Base-by-base conservation (phyloP, 164 flowering plant genomes). In the Kalanchoe fedtschenkoi region DNA sequence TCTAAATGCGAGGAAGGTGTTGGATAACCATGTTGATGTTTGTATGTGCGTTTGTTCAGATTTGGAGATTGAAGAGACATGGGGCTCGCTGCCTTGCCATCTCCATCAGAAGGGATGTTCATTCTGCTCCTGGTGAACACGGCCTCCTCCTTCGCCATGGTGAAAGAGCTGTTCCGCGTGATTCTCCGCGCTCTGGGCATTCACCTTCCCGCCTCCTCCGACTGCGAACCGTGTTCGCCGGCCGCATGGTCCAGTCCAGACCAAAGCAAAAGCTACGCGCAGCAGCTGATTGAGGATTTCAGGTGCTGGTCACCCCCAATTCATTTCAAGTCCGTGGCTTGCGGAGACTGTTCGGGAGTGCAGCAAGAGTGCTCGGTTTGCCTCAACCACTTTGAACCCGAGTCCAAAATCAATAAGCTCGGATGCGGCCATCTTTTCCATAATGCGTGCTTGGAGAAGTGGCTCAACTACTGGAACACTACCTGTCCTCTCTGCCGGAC, bases 401-500 rank as follows among this genome's bases (percentile, higher is more conserved):
- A 81, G 1, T 79, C 89, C 2, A 85, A 78, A 71, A 70, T 85
- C 14, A 85, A 81, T 75, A 68, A 61, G 51, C 70, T 88, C 53
- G 58, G 75, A 0, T 88, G 95, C 61, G 86, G 86, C 21, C 91
- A 88, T 71, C 65, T 85, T 34, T 88, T 81, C 62, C 95, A 88
- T 34, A 82, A 73, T 35, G 66, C 32, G 8, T 88, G 95, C 72
- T 65, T 88, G 64, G 87, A 85, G 78, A 82, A 80, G 67, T 88
- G 95, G 95, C 56, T 88, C 61, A 77, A 76, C 28, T 79, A 79
- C 42, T 82, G 83, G 84, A 79, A 82, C 66, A 64, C 77, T 39
- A 85, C 95, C 0, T 85, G 91, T 70, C 95, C 95, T 29, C 83
- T 81, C 13, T 85, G 95, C 63, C 66, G 95, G 76, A 73, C 81